Conservation (phyloP, 148 eudicot species). For the Cornus suecica region DNA sequence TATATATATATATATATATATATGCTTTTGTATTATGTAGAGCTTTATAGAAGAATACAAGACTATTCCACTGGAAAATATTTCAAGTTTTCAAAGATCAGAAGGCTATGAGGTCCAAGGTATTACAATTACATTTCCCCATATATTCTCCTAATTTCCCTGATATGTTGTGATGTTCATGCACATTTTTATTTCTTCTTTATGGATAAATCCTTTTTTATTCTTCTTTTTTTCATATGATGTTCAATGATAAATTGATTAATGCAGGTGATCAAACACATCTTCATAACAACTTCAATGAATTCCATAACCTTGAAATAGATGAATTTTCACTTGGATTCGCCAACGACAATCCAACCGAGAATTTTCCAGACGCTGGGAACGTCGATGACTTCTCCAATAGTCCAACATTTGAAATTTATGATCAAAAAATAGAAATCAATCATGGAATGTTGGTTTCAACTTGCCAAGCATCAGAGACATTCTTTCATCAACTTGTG, state of each 20-base stretch:
- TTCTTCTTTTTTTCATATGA: background rate
- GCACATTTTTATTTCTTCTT: too few relatives aligned
- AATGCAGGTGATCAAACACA: conserved; percentile 29
- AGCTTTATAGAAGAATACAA: conserved; percentile 40
- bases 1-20: background rate
- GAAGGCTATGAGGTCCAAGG: conserved; percentile 44
- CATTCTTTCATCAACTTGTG: conserved; percentile 64
- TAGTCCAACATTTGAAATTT: conserved; percentile 46
- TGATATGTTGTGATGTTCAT: too few relatives aligned
- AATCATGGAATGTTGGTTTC: conserved; percentile 60
- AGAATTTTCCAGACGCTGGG: conserved; percentile 43
- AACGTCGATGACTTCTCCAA: conserved; percentile 53
- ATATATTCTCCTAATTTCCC: background rate
- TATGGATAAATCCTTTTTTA: too few relatives aligned
- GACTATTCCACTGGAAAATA: conserved; percentile 47
- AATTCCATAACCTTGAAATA: conserved; percentile 22
- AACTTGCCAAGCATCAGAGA: conserved; percentile 53
- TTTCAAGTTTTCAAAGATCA: conserved; percentile 33
- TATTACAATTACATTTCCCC: conserved; percentile 4
- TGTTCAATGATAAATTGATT: background rate
- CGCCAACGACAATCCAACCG: conserved; percentile 28
- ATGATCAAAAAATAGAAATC: conserved; percentile 57
- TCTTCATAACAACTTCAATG: conserved; percentile 10
- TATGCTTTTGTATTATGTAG: conserved; percentile 23
- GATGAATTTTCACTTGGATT: conserved; percentile 31